phyloP scores from a whole-genome alignment of 2,329 filamentous ascomycete species.

The Septoria petroselini region DNA sequence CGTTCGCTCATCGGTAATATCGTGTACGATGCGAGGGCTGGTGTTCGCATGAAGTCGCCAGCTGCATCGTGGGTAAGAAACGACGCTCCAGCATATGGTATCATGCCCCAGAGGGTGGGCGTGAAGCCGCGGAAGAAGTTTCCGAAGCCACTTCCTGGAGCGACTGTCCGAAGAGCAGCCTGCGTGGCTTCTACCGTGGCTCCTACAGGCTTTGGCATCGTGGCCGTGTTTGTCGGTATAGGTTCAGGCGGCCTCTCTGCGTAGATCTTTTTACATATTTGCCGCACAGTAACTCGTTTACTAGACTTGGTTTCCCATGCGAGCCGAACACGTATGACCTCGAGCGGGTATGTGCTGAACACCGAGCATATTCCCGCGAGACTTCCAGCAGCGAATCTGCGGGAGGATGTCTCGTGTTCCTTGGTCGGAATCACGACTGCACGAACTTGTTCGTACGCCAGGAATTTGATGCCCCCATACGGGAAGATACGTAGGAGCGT shows the following conservation, averaged over 20 bases:
- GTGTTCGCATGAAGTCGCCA: slow-evolving; percentile 75
- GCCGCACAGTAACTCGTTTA: slow-evolving; percentile 64
- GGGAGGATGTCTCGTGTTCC: slow-evolving; percentile 73
- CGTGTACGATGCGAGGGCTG: slow-evolving; percentile 66
- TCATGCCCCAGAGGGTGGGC: slow-evolving; percentile 87
- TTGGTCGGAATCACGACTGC: slow-evolving; percentile 68
- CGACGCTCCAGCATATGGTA: slow-evolving; percentile 92
- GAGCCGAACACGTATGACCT: slow-evolving; percentile 85
- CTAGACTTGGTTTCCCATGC: slow-evolving; percentile 88
- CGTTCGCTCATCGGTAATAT: slow-evolving; percentile 61
- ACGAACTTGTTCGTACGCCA: slow-evolving; percentile 95
- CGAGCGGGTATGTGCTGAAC: slow-evolving; percentile 92
- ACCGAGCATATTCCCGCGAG: slow-evolving; percentile 84
- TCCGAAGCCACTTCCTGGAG: slow-evolving; percentile 65
- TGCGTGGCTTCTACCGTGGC: slow-evolving; percentile 45
- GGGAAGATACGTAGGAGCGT: slow-evolving; percentile 93
- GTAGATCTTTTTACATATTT: slow-evolving; percentile 85
- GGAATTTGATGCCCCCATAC: slow-evolving; percentile 95
- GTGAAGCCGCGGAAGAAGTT: slow-evolving; percentile 97
- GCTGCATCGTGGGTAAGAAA: slow-evolving; percentile 93
- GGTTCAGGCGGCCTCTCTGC: slow-evolving; percentile 58
- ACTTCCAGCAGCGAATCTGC: slow-evolving; percentile 71
- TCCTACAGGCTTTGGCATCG: slow-evolving; percentile 34
- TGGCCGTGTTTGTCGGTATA: slow-evolving; percentile 12
- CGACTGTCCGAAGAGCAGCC: slow-evolving; percentile 49